Percentiles rank a stretch among this genome's conserved stretches.
phyloP scores from a whole-genome alignment of 1,139 yeast genomes.

The Sugiyamaella castrensis region DNA sequence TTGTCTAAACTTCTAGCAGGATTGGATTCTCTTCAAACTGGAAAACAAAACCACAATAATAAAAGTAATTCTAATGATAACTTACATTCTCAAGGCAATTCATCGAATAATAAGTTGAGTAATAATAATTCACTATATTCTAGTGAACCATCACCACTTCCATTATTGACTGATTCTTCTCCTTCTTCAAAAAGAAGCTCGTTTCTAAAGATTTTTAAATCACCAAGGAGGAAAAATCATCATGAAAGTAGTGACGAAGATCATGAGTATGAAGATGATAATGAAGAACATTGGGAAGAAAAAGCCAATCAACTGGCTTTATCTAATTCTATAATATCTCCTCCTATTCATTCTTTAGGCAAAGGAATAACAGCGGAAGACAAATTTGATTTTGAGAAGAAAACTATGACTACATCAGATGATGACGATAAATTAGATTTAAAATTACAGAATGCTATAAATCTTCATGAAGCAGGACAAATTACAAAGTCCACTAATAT shows the following conservation, averaged over 20 bases:
- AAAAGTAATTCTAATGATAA: background rate
- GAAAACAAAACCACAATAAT: background rate
- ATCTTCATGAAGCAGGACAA: conserved; percentile 32
- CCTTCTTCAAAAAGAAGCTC: conserved; percentile 4
- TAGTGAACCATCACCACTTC: no score
- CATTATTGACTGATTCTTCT: no score
- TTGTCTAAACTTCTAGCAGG: conserved; percentile 1
- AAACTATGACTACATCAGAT: background rate
- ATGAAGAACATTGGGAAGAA: conserved; percentile 13
- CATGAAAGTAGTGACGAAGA: background rate
- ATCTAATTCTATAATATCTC: background rate
- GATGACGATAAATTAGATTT: conserved; percentile 22
- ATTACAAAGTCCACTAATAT: conserved; percentile 25
- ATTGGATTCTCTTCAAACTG: background rate
- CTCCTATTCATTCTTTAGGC: background rate
- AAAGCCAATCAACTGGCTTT: conserved; percentile 19
- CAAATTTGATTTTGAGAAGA: conserved; percentile 4
- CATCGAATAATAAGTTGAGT: no score
- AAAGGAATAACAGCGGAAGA: background rate
- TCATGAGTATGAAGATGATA: conserved; percentile 2
- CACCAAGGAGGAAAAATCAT: conserved; percentile 8
- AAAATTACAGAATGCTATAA: conserved; percentile 32
- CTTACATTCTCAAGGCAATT: no score
- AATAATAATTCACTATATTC: no score
- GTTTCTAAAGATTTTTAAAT: background rate